Evolutionary conservation across 1,139 yeast genomes (phyloP), one percentile per base, ranked within the genome.

Genomic region (Hansenula lynferdii): DNA sequence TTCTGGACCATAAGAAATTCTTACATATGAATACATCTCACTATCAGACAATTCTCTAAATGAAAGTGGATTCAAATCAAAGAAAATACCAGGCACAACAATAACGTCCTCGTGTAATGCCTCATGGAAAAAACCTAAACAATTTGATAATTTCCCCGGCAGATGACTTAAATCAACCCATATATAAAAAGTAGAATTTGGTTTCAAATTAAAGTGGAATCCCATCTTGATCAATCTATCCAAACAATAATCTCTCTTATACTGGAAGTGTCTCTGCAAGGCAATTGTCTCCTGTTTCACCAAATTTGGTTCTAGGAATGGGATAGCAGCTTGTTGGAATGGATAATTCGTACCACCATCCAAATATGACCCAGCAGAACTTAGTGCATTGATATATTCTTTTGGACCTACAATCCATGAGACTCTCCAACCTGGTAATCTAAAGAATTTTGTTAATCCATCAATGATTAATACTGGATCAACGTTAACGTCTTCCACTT

Each of bases 361-460:
- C 46, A 78, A 62, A 49, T 66, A 78, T 1, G 84, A 77, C 0
- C 85, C 85, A 3, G 83, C 81, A 33, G 80, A 73, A 38, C 79
- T 69, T 47, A 78, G 65, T 3, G 81, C 77, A 39, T 64, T 65
- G 49, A 78, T 74, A 53, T 78, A 78, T 39, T 75, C 77, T 53
- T 77, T 81, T 14, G 85, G 85, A 0, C 85, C 85, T 42, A 78
- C 62, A 42, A 78, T 66, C 85, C 85, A 78, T 51, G 84, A 77
- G 15, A 75, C 75, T 60, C 85, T 69, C 84, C 84, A 78, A 3
- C 85, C 85, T 3, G 85, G 85, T 38, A 78, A 65, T 47, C 85
- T 67, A 60, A 78, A 78, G 1, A 81, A 78, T 58, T 78, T 78
- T 37, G 85, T 78, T 35, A 78, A 64, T 3, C 85, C 85, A 56